Percentiles rank a stretch among this genome's conserved stretches.
Evolutionary conservation across 164 flowering plant genomes (phyloP).

Genomic region (Umbellularia californica): DNA sequence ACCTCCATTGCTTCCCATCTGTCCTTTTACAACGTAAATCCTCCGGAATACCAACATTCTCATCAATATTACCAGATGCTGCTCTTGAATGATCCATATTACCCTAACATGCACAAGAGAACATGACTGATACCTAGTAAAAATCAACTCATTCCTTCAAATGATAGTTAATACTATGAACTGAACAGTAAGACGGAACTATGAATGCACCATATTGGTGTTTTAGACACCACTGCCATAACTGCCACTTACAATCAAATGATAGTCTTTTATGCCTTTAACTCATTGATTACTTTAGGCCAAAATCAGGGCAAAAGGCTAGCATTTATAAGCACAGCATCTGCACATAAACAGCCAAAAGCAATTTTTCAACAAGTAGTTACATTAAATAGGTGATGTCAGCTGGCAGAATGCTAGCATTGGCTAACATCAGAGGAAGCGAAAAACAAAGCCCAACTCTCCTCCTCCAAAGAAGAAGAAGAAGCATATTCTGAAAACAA

Average conservation of each 20-base stretch:
- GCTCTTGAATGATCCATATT: slow-evolving; percentile 66
- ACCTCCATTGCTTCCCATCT: slow-evolving; percentile 98
- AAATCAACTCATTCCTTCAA: slow-evolving; percentile 1
- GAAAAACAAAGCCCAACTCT: no score
- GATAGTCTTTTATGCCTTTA: not conserved
- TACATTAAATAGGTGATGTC: not conserved
- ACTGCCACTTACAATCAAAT: not conserved
- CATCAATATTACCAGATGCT: slow-evolving; percentile 56
- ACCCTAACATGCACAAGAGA: not conserved
- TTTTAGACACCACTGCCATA: not conserved
- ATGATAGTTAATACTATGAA: not conserved
- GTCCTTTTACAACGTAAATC: slow-evolving; percentile 95
- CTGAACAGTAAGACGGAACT: not conserved
- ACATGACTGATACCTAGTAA: not conserved
- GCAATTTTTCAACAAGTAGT: not conserved
- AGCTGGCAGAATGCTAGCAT: not conserved
- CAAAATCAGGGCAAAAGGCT: not conserved
- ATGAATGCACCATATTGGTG: not conserved
- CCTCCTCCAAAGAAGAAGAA: no score
- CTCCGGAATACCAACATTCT: slow-evolving; percentile 77
- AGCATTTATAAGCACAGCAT: not conserved
- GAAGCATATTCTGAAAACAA: no score
- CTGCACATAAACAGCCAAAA: not conserved
- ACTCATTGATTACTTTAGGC: no score
- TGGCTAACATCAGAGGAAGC: no score